Evolutionary conservation across 345 rosid genomes (phyloP), one percentile per base, ranked within the genome.

Genomic region (Citrus australasica): DNA sequence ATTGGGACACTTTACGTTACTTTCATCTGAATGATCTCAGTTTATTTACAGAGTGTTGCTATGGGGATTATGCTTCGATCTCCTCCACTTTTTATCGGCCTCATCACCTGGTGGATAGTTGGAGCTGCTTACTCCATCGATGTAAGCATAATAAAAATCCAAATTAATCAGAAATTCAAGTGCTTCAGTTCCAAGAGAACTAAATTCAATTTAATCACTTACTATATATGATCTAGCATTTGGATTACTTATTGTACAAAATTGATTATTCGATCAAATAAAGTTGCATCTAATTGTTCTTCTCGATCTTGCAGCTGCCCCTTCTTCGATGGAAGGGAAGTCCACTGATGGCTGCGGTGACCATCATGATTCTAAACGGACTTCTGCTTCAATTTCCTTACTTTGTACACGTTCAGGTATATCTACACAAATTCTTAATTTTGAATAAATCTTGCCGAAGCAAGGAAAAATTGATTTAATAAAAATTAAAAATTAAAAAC

Each of bases 301-400:
- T 59, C 27, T 59, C 28, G 11, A 19, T 59, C 9, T 21, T 19
- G 28, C 27, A 59, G 63, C 63, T 59, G 2, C 62, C 51, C 51
- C 51, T 46, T 46, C 51, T 46, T 11, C 51, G 51, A 13, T 46
- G 51, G 51, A 46, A 46, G 63, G 27, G 27, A n/a, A 59, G 13
- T n/a, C 25, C 63, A 8, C 11, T 59, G 24, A n/a, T 59, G 25
- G 63, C 63, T 8, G 63, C 63, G 21, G 11, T 9, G 5, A 22
- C 27, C 63, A 59, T 59, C 11, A 3, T 59, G 63, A 59, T 59
- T 59, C 14, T 21, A 6, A 83, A 84, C 63, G 63, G 63, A n/a
- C 24, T 59, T 46, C 51, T 46, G 14, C 17, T 46, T 46, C 51
- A 46, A 46, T 46, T 46, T 46, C 51, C 51, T 13, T 59, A 78